Evolutionary conservation across 768 basidiomycete genomes (phyloP).

Genomic region (Boletellus sp.): DNA sequence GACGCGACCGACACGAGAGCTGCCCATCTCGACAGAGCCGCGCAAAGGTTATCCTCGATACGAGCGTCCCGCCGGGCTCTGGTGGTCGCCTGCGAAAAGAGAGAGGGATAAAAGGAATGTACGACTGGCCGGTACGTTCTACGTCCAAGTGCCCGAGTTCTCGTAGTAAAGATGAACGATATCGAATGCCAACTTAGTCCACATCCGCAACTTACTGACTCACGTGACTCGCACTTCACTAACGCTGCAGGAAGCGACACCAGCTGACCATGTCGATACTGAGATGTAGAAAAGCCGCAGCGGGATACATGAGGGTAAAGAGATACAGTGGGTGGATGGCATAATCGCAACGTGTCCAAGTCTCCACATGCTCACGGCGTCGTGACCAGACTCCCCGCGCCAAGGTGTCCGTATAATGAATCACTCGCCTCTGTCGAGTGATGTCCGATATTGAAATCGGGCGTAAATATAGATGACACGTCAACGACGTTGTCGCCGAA

Average conservation of each 20-base stretch:
- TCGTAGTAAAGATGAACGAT: not conserved
- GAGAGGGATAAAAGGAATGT: not conserved
- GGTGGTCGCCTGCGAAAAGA: not conserved
- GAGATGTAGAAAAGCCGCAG: not conserved
- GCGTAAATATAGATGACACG: constrained; percentile 31
- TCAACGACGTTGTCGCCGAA: constrained; percentile 45
- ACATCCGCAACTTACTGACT: not conserved
- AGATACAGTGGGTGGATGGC: constrained; percentile 5
- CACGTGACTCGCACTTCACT: constrained; percentile 12
- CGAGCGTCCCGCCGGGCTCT: not conserved
- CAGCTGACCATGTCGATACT: constrained; percentile 2
- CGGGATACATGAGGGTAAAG: constrained; percentile 10
- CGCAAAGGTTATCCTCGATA: too few relatives aligned
- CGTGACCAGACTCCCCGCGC: constrained; percentile 23
- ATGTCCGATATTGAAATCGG: constrained; percentile 30
- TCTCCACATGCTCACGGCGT: constrained; percentile 19
- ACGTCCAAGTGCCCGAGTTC: not conserved
- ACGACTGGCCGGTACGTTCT: not conserved
- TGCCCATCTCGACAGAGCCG: constrained; percentile 10
- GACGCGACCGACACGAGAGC: constrained; percentile 3
- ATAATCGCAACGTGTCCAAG: not conserved
- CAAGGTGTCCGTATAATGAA: constrained; percentile 25
- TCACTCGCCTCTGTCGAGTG: constrained; percentile 26
- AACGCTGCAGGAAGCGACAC: too few relatives aligned
- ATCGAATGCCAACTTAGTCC: not conserved